Base-by-base conservation (phyloP, 495 filamentous ascomycete species). In the Trichodelitschia bisporula region DNA sequence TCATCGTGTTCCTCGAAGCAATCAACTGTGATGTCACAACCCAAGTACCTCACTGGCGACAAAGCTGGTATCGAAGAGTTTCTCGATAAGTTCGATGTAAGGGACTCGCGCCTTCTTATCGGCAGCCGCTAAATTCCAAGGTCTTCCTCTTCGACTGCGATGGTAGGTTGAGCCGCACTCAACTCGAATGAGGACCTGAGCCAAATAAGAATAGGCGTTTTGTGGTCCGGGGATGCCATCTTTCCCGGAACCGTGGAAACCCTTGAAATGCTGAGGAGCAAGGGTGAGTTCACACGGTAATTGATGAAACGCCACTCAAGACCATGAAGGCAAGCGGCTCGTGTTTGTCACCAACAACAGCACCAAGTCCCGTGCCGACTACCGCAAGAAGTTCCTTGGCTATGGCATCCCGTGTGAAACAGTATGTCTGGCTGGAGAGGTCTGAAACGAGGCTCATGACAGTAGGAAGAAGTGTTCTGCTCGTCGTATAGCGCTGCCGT, bases 321-420 rank as follows among this genome's bases (percentile, higher is more conserved):
- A 18, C 4, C 8, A 24, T 13, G 1, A 37, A 86, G 82, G 77
- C 32, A 99, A 99, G 50, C 76, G 71, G 50, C 57, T 86, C 12
- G 69, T 99, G 35, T 99, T 99, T 47, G 86, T 99, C 27, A 95
- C 86, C 2, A 99, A 99, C 51, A 99, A 99, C 61, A 89, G 77
- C 47, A 95, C 86, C 17, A 95, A 95, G 48, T 91, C 84, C 12
- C 77, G 86, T 12, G 60, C 66, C 15, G 78, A 89, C 42, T 95
- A 95, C 51, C 69, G 71, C 48, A 82, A 83, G 54, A 95, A 93
- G 41, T 66, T 97, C 28, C 67, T 72, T n/a, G 51, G 46, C 15
- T 56, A 92, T 41, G 77, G 77, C 0, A 92, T 97, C 36, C 72
- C 76, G 0, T 69, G 68, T 38, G 58, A 61, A 30, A 64, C 62